Evolutionary conservation across 2,329 filamentous ascomycete species (phyloP), one percentile per base, ranked within the genome.

Genomic region (Aspergillus carbonarius): DNA sequence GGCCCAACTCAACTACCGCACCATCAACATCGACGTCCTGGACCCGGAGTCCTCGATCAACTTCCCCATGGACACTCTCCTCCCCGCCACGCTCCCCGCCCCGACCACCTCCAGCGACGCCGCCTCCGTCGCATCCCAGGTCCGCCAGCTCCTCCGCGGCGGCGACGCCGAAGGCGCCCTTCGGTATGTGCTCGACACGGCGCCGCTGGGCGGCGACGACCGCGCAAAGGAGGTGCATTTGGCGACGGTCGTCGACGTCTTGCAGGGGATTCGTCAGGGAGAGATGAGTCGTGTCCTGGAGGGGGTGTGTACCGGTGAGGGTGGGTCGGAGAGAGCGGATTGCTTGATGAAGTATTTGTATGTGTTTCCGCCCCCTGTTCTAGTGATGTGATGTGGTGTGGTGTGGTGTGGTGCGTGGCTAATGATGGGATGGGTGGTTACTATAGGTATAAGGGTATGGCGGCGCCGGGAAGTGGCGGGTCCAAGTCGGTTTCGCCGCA

Each of bases 311-410:
- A 81, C 81, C 60, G 87, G 88, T 10, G 86, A 90, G 52, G 90
- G 90, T 61, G 95, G 95, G 27, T 86, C 86, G 61, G 95, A 98
- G 78, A 84, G 90, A 61, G 80, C 96, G 66, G 95, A 99, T 76
- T 92, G 93, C 53, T 80, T 99, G 75, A 96, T 96, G 91, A 99
- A 99, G 81, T 99, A 97, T 79, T 82, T 97, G 87, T 97, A 85
- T 71, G 89, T 44, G 39, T 48, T 47, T 49, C 30, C 27, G 57
- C 47, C 20, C 20, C 17, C 46, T 27, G 40, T 1, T 27, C 25
- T n/a, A 34, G 4, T 30, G 1, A 25, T 49, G 20, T 12, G 15
- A 20, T n/a, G 15, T 30, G n/a, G 20, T 30, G 27, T 12, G 15
- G 15, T 42, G 27, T 40, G 34, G 30, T 20, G 23, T 39, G 42